A percentile compares a stretch with the other conserved stretches of the same genome.
Evolutionary conservation across 1,284 basidiomycete species (phyloP).

Genomic region (Ganoderma sinense): DNA sequence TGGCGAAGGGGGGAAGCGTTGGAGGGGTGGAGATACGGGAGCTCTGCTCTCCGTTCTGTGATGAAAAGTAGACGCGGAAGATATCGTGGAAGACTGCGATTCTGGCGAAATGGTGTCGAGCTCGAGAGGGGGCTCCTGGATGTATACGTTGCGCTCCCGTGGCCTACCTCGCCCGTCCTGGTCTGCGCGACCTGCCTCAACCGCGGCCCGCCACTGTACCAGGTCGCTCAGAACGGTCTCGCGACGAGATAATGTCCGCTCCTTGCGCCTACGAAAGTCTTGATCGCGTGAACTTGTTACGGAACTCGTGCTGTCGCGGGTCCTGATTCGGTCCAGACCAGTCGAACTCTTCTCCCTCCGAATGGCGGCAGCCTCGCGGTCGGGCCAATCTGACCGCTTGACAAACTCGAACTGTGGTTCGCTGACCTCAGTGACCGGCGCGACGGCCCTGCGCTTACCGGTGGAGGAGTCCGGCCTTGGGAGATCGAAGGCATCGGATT

Average conservation of each 20-base stretch:
- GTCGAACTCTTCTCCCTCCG: constrained; percentile 72
- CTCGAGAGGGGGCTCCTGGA: constrained; percentile 31
- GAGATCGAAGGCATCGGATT: constrained; percentile 42
- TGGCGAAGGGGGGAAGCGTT: constrained; percentile 57
- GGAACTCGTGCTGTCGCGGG: constrained; percentile 52
- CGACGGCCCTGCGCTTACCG: constrained; percentile 48
- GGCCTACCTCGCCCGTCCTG: constrained; percentile 60
- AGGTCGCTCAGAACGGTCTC: constrained; percentile 53
- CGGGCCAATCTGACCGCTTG: constrained; percentile 83
- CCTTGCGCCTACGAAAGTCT: constrained; percentile 45
- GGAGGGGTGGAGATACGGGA: constrained; percentile 43
- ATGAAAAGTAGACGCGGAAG: constrained; percentile 38
- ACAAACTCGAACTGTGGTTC: constrained; percentile 80
- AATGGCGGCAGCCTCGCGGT: constrained; percentile 71
- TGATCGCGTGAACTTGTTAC: constrained; percentile 41
- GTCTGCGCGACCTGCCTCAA: constrained; percentile 47
- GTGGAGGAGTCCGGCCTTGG: constrained; percentile 39
- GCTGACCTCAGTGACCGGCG: constrained; percentile 59
- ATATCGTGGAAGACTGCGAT: constrained; percentile 35
- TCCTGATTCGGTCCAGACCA: constrained; percentile 59
- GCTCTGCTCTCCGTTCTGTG: constrained; percentile 23
- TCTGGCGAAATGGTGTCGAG: constrained; percentile 33
- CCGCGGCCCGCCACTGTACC: constrained; percentile 58
- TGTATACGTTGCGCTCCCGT: constrained; percentile 51
- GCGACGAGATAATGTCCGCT: constrained; percentile 46